Percentiles rank a stretch among this genome's conserved stretches.
Evolutionary conservation across 768 basidiomycete species (phyloP).

Genomic region (Chalciporus sphaerocephalus): DNA sequence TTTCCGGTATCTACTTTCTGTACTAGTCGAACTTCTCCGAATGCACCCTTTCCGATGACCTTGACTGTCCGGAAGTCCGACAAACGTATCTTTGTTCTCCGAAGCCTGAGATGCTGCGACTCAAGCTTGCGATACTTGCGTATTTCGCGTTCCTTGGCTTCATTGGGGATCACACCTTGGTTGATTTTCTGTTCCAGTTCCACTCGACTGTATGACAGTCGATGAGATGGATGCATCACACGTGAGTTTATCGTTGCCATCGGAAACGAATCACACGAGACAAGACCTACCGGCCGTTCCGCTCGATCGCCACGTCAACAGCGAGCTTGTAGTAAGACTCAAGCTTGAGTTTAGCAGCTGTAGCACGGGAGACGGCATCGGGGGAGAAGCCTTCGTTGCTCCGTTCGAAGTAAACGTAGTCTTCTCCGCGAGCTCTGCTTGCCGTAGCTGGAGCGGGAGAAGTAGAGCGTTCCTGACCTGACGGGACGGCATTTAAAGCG

Average conservation of each 20-base stretch:
- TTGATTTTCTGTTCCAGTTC: constrained; percentile 83
- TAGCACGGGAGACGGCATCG: constrained; percentile 83
- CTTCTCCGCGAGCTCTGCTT: constrained; percentile 31
- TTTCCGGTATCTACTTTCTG: constrained; percentile 97
- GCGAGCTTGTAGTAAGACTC: constrained; percentile 98
- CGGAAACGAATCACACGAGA: constrained; percentile 1
- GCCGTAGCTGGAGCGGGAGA: constrained; percentile 31
- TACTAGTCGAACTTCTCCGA: constrained; percentile 94
- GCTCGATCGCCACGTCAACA: constrained; percentile 92
- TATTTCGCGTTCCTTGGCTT: constrained; percentile 86
- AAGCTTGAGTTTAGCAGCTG: constrained; percentile 92
- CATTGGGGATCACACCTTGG: constrained; percentile 66
- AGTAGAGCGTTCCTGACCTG: constrained; percentile 25
- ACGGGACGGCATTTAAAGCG: constrained; percentile 15
- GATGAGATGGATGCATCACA: neutral
- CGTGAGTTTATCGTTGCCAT: constrained; percentile 4
- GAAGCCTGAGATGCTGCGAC: constrained; percentile 84
- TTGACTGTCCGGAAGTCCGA: constrained; percentile 95
- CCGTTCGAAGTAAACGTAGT: constrained; percentile 96
- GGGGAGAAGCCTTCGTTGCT: constrained; percentile 78
- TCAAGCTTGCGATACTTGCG: constrained; percentile 83
- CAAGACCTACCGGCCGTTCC: constrained; percentile 75
- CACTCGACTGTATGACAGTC: constrained; percentile 56
- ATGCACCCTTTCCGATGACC: constrained; percentile 98
- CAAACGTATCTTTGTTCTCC: constrained; percentile 89